Conservation (phyloP, 2,329 filamentous ascomycete genomes). For the Leptographium procerum region DNA sequence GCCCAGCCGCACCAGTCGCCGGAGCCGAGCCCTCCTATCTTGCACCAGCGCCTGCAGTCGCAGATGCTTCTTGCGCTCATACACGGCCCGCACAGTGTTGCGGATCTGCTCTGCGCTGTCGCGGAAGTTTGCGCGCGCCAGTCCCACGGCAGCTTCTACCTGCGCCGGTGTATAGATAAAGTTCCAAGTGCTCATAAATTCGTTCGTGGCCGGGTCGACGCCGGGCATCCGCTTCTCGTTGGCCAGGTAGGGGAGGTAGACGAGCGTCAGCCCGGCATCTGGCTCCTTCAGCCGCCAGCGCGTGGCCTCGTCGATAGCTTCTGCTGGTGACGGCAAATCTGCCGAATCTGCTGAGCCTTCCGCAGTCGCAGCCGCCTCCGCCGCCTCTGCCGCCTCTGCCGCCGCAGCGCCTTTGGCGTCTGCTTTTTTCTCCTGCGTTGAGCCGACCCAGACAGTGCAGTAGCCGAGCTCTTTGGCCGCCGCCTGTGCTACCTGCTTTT, state of each 20-base stretch:
- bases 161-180: constrained; percentile 90
- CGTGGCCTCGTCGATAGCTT: constrained; percentile 46
- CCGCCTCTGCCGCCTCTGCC: constrained; percentile 28
- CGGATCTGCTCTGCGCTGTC: constrained; percentile 72
- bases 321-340: not conserved
- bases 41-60: constrained; percentile 38
- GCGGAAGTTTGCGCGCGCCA: constrained; percentile 77
- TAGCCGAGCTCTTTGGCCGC: constrained; percentile 60
- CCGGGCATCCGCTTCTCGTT: constrained; percentile 63
- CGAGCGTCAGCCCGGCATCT: constrained; percentile 73
- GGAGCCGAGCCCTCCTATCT: constrained; percentile 26
- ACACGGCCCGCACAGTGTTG: constrained; percentile 73
- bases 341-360: not conserved
- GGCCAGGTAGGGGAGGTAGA: constrained; percentile 81
- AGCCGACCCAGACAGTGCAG: constrained; percentile 93
- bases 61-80: constrained; percentile 73
- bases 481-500: constrained; percentile 23
- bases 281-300: constrained; percentile 62
- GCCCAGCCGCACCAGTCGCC: constrained; percentile 36
- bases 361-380: no score
- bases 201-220: constrained; percentile 71
- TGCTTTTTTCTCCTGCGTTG: constrained; percentile 58
- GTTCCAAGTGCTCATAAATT: constrained; percentile 95
- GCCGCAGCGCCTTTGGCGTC: constrained; percentile 39
- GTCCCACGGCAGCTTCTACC: constrained; percentile 69